Base-by-base conservation (phyloP, 2,329 filamentous ascomycete genomes). In the Cytospora paraplurivora region DNA sequence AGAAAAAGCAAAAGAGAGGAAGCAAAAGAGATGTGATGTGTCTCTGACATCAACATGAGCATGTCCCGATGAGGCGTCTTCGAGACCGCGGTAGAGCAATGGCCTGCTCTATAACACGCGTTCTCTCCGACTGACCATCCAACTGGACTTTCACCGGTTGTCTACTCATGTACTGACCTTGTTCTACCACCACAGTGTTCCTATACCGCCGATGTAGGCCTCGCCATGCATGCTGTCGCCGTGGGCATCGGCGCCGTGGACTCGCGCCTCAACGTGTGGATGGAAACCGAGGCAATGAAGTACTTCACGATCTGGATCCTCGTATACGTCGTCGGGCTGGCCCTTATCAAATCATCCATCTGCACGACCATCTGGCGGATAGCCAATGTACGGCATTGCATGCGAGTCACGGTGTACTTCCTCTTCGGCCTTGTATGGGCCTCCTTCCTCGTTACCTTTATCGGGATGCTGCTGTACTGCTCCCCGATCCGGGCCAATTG, bases 211-310 rank as follows among this genome's bases (percentile, higher is more conserved):
- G 65, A 67, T 13, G 65, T 68, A 17, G 63, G 34, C 27, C 59
- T 71, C 13, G 67, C 69, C 38, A 69, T 67, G 13, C 41, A 19
- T 63, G 44, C 67, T 1, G 53, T 38, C 8, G 17, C 33, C 7
- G 50, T 54, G 11, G 59, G 59, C 41, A 33, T 49, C n/a, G 59
- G 59, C 3, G 37, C 35, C 7, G 19, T 44, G 21, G 34, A 55
- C 33, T 32, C 59, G n/a, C 35, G 37, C 27, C 50, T 61, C 4
- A 54, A 61, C 17, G 51, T 4, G 27, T 54, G 59, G 37, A 41
- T 54, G 38, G 35, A 47, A 5, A 10, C 19, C 12, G 37, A 61
- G 34, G 38, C 50, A 10, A 54, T 47, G 37, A 55, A 55, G n/a
- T 61, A 44, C 50, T 61, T 47, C 12, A 47, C 38, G 3, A 55